Base-by-base conservation (phyloP, 495 filamentous ascomycete species). In the Penicillium chermesinum region DNA sequence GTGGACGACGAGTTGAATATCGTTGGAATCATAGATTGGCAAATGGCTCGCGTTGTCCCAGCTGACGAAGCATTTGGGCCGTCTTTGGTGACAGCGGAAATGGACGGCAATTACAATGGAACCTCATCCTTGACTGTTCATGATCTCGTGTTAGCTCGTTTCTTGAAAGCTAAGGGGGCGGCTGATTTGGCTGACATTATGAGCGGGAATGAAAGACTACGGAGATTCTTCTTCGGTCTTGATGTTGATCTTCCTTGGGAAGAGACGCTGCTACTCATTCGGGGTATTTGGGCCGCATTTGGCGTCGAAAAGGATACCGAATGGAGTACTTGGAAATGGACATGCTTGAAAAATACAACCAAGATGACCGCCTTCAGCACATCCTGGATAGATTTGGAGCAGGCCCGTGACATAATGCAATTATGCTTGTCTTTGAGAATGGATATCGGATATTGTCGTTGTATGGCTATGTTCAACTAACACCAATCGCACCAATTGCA, bases 1-100 rank as follows among this genome's bases (percentile, higher is more conserved):
- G 61, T 74, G 10, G 66, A 74, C 33, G 60, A 69, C 4, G 53
- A 67, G 2, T 60, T 54, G 36, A 67, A 76, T 41, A 64, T 74
- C 41, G 65, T 52, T 2, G 61, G 65, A 6, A 61, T 73, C 34
- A 71, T 71, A 20, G 61, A 73, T 41, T 73, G 67, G 66, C 52
- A 71, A 44, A 62, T 63, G 48, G 57, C 68, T 37, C 38, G 48
- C 7, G 59, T 59, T 12, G 62, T 57, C 3, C 54, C 58, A 22
- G 62, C 55, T 18, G 49, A 42, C 37, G 51, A 64, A 9, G 65
- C 64, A 30, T 71, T 71, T 49, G 58, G 49, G 25, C 65, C 63
- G 1, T 66, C 66, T 13, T 49, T 66, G 32, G 52, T 67, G n/a
- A 63, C 62, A 34, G 62, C 64, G 35, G 63, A 67, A 13, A 63